A percentile compares a stretch with the other conserved stretches of the same genome.
These are phyloP conservation scores for Daldinia grandis DNA, from an alignment of 495 filamentous ascomycete genomes.

Conservation along the genomic window DNA sequence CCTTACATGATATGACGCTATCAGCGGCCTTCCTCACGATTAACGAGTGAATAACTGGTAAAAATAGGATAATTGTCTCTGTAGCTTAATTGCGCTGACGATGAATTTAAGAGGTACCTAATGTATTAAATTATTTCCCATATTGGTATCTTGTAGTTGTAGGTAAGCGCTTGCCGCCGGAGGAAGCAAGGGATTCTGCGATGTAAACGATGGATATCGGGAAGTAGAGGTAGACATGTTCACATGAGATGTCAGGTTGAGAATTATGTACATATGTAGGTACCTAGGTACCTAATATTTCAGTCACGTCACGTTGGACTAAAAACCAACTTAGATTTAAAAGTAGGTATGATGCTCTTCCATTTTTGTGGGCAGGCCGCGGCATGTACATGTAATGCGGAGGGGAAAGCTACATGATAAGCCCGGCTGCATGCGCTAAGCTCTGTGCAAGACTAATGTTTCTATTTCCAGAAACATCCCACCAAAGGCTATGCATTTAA, in stretches of 20 bases:
- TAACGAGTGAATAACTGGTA: not conserved
- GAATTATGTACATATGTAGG: not conserved
- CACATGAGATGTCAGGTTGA: not conserved
- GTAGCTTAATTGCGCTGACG: not conserved
- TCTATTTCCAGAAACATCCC: conserved; percentile 6
- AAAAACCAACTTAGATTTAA: not conserved
- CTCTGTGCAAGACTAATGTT: not conserved
- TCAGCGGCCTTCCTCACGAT: not conserved
- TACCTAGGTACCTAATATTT: no score
- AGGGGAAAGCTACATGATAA: not conserved
- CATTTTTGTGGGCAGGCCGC: not conserved
- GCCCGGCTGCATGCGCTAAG: not conserved
- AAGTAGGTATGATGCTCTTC: not conserved
- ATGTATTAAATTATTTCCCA: not conserved
- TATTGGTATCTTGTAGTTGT: not conserved
- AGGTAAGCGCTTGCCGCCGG: not conserved
- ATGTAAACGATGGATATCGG: not conserved
- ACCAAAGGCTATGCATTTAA: not conserved
- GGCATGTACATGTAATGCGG: not conserved
- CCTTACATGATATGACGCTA: not conserved
- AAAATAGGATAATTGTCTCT: not conserved
- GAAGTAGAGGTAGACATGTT: not conserved
- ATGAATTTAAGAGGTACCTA: not conserved
- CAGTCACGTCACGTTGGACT: not conserved
- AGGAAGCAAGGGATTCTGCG: not conserved